Evolutionary conservation across 2,329 filamentous ascomycete species (phyloP), one percentile per base, ranked within the genome.

Genomic region (Penicillium aurantiogriseum): DNA sequence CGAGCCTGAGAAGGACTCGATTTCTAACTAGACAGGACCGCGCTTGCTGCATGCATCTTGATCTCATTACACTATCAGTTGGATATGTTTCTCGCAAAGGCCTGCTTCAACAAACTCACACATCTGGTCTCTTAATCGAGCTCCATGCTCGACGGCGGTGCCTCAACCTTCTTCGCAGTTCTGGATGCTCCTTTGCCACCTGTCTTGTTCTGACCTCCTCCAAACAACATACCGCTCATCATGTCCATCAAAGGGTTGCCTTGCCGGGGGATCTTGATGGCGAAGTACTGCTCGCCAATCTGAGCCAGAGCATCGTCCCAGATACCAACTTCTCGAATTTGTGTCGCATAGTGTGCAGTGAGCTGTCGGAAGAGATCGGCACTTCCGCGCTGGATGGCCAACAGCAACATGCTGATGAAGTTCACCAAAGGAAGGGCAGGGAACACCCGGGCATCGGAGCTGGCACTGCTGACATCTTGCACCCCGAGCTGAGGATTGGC

Each of bases 231-330:
- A 61, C 87, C 92, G 47, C 92, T 92, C 90, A 99, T 95, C 92
- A 99, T 97, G 73, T 99, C 94, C 76, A 97, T 86, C 74, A 99
- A 80, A 3, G 92, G 92, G 74, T 97, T 97, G 63, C 88, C 89
- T 79, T 96, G 91, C 69, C 89, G 84, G 46, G 92, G 93, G 71
- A 92, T 88, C 78, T 87, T 85, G 73, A 99, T 95, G 36, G 87
- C 87, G 77, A 99, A 99, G 80, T 97, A 99, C 85, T 96, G 92
- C 79, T 99, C 93, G 48, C 89, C 93, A 67, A 99, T 88, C 74
- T 91, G 87, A 66, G 92, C 88, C 59, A 99, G 79, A 25, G 91
- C 83, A 71, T 91, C 92, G 35, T 87, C 85, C 93, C 93, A 97
- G 13, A 83, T 81, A 5, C 85, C 85, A 1, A 86, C 81, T 66